Conservation (phyloP, 768 basidiomycete species). For the Dentipellis sp. region DNA sequence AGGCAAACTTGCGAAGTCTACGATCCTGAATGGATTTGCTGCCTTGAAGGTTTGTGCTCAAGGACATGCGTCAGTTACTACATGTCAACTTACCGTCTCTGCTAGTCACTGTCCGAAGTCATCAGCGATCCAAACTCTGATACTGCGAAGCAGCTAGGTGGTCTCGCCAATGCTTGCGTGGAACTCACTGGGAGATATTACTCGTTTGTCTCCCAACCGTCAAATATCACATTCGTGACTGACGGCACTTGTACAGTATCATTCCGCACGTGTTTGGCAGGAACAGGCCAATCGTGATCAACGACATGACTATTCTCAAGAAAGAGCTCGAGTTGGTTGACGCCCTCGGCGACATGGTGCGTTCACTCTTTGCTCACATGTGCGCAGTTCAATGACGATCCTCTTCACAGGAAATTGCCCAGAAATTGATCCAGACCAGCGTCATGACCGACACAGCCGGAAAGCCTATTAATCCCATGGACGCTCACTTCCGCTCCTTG, state of each 20-base stretch:
- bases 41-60: slow-evolving; percentile 39
- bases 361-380: neutral
- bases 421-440: slow-evolving; percentile 38
- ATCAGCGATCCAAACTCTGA: slow-evolving; percentile 35
- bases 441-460: slow-evolving; percentile 33
- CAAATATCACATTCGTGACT: neutral
- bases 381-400: neutral
- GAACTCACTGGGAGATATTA: slow-evolving; percentile 44
- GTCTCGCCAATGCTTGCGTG: slow-evolving; percentile 31
- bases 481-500: slow-evolving; percentile 45
- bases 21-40: slow-evolving; percentile 48
- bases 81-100: neutral
- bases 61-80: neutral
- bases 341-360: slow-evolving; percentile 55
- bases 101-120: slow-evolving; percentile 29
- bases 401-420: slow-evolving; percentile 40
- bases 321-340: slow-evolving; percentile 57
- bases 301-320: slow-evolving; percentile 28
- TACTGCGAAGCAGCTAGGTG: slow-evolving; percentile 28
- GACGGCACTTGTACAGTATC: slow-evolving; percentile 27
- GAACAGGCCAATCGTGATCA: slow-evolving; percentile 36
- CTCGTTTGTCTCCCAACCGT: slow-evolving; percentile 30
- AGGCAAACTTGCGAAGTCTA: slow-evolving; percentile 54
- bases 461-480: slow-evolving; percentile 44
- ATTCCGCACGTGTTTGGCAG: slow-evolving; percentile 58